Percentiles rank a stretch among this genome's conserved stretches.
phyloP scores from a whole-genome alignment of 2,329 filamentous ascomycete species.

The Fusarium sp. region DNA sequence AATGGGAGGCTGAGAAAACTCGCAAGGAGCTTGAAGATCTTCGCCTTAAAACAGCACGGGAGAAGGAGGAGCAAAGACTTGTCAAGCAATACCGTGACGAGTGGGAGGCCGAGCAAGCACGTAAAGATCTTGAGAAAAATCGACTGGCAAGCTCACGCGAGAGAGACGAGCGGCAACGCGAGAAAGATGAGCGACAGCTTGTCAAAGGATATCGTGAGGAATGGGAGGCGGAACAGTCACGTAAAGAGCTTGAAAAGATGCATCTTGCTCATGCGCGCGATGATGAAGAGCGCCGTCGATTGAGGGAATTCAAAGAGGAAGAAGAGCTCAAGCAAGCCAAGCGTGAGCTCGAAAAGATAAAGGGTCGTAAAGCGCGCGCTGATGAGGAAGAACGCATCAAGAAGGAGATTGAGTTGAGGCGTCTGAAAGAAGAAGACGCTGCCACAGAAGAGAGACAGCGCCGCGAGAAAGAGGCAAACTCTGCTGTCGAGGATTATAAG shows the following conservation, averaged over 20 bases:
- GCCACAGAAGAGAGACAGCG: slow-evolving; percentile 45
- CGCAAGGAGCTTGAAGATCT: slow-evolving; percentile 57
- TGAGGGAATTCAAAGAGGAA: slow-evolving; percentile 52
- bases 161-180: slow-evolving; percentile 45
- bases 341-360: slow-evolving; percentile 59
- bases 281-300: slow-evolving; percentile 46
- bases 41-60: slow-evolving; percentile 52
- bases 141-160: slow-evolving; percentile 53
- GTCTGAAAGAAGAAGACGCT: slow-evolving; percentile 58
- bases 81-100: slow-evolving; percentile 55
- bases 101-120: slow-evolving; percentile 50
- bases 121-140: slow-evolving; percentile 57
- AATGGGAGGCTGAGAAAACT: slow-evolving; percentile 52
- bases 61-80: slow-evolving; percentile 48
- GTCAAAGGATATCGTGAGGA: slow-evolving; percentile 55
- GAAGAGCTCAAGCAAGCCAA: slow-evolving; percentile 61
- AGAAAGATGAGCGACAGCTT: slow-evolving; percentile 20
- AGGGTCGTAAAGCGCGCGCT: slow-evolving; percentile 55
- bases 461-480: slow-evolving; percentile 58
- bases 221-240: slow-evolving; percentile 46
- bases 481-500: slow-evolving; percentile 63
- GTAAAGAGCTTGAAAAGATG: slow-evolving; percentile 37
- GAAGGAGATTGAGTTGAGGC: slow-evolving; percentile 59
- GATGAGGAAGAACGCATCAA: slow-evolving; percentile 62
- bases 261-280: slow-evolving; percentile 43